A percentile compares a stretch with the other conserved stretches of the same genome.
Conservation (phyloP, 306 rosid genomes). For the Pyrus bretschneideri region DNA sequence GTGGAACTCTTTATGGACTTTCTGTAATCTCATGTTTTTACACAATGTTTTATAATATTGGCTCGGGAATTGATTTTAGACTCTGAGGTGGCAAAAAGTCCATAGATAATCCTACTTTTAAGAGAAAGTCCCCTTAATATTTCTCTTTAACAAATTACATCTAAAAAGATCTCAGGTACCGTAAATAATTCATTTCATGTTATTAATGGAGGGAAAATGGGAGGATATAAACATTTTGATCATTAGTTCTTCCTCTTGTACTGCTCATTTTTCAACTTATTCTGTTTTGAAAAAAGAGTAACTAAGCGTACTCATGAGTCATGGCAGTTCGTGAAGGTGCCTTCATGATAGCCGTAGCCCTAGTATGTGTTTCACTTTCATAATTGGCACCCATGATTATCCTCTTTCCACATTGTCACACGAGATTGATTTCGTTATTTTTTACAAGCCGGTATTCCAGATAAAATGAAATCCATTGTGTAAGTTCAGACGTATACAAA, state of each 20-base stretch:
- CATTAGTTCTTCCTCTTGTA: not conserved
- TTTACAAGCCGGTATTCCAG: not conserved
- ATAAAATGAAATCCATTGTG: too few relatives aligned
- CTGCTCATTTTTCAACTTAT: not conserved
- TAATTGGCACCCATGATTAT: not conserved
- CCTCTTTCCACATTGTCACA: not conserved
- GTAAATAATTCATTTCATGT: too few relatives aligned
- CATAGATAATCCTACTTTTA: too few relatives aligned
- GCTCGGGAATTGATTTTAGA: too few relatives aligned
- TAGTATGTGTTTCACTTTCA: not conserved
- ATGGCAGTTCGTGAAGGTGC: too few relatives aligned
- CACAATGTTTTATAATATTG: too few relatives aligned
- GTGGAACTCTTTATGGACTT: accelerated
- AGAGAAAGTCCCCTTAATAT: too few relatives aligned
- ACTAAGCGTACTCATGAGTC: not conserved
- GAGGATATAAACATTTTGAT: not conserved
- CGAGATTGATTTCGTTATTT: not conserved
- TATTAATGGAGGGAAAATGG: too few relatives aligned
- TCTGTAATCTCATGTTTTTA: too few relatives aligned
- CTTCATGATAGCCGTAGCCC: not conserved
- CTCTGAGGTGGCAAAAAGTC: too few relatives aligned
- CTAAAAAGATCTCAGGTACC: not conserved
- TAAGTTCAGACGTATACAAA: too few relatives aligned
- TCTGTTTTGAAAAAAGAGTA: not conserved
- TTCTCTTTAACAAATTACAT: not conserved